phyloP scores from a whole-genome alignment of 2,329 filamentous ascomycete species.

The Sclerotiophoma versabilis region DNA sequence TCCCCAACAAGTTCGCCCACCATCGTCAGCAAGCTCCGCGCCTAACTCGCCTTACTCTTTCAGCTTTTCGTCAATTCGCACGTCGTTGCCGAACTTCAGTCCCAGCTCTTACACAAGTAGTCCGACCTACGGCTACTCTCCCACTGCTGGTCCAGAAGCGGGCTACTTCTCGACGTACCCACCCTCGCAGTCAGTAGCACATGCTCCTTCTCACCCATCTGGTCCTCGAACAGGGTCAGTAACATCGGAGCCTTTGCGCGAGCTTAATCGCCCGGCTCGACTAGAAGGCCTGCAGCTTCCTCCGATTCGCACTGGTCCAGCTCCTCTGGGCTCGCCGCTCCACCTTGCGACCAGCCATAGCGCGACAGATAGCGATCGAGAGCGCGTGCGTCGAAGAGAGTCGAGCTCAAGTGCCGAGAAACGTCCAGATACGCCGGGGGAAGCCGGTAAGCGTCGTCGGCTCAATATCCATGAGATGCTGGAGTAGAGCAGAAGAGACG shows the following conservation, averaged over 20 bases:
- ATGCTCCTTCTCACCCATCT: slow-evolving; percentile 41
- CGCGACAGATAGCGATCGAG: slow-evolving; percentile 27
- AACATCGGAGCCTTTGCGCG: slow-evolving; percentile 38
- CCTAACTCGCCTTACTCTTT: slow-evolving; percentile 45
- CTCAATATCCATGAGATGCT: slow-evolving; percentile 49
- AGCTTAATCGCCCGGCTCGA: slow-evolving; percentile 31
- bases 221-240: slow-evolving; percentile 34
- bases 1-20: slow-evolving; percentile 34
- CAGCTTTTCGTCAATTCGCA: slow-evolving; percentile 44
- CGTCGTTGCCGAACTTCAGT: slow-evolving; percentile 44
- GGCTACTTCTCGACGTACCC: slow-evolving; percentile 45
- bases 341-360: slow-evolving; percentile 29
- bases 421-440: slow-evolving; percentile 43
- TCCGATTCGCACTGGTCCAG: slow-evolving; percentile 45
- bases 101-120: slow-evolving; percentile 45
- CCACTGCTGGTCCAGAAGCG: slow-evolving; percentile 41
- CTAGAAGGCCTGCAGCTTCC: slow-evolving; percentile 47
- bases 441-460: slow-evolving; percentile 44
- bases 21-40: slow-evolving; percentile 44
- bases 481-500: slow-evolving; percentile 28
- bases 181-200: slow-evolving; percentile 34
- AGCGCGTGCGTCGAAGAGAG: slow-evolving; percentile 37
- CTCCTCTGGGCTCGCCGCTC: slow-evolving; percentile 42
- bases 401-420: slow-evolving; percentile 37
- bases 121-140: slow-evolving; percentile 46